phyloP scores from a whole-genome alignment of 2,329 filamentous ascomycete species.

The Aspergillus tamarii region DNA sequence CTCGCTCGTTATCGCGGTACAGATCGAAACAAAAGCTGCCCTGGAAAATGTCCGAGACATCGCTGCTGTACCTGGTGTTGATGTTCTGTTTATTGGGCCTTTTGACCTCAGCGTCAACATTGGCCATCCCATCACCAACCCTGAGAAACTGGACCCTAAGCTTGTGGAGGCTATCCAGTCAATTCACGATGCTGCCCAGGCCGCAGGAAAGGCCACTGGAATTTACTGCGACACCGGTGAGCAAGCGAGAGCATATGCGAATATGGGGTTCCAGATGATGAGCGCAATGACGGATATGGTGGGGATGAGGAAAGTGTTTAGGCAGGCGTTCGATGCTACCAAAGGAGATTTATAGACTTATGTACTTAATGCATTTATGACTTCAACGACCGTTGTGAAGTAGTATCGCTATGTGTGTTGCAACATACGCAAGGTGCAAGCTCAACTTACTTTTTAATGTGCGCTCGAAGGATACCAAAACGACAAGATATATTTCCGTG shows the following conservation, averaged over 20 bases:
- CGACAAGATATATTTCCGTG: too few relatives aligned
- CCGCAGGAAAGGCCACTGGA: background rate
- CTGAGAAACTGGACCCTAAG: background rate
- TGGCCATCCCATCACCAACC: constrained; percentile 2
- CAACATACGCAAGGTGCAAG: too few relatives aligned
- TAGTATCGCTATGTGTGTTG: too few relatives aligned
- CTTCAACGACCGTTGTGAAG: too few relatives aligned
- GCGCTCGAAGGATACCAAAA: too few relatives aligned
- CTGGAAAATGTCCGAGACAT: constrained; percentile 47
- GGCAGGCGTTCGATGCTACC: background rate
- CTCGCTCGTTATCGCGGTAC: constrained; percentile 23
- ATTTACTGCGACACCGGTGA: constrained; percentile 1
- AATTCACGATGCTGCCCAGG: background rate
- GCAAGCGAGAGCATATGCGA: background rate
- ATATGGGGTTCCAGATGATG: background rate
- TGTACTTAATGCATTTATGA: too few relatives aligned
- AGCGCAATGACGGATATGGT: constrained; percentile 3
- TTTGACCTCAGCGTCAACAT: constrained; percentile 46
- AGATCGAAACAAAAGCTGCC: constrained; percentile 39
- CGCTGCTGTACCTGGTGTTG: constrained; percentile 53
- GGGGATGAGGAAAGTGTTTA: background rate
- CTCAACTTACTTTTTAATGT: too few relatives aligned
- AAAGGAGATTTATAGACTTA: background rate
- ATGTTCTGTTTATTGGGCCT: constrained; percentile 56
- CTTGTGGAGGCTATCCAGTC: background rate